A percentile compares a stretch with the other conserved stretches of the same genome.
Conservation (phyloP, 2,329 filamentous ascomycete genomes). For the Nectriaceae sp. region DNA sequence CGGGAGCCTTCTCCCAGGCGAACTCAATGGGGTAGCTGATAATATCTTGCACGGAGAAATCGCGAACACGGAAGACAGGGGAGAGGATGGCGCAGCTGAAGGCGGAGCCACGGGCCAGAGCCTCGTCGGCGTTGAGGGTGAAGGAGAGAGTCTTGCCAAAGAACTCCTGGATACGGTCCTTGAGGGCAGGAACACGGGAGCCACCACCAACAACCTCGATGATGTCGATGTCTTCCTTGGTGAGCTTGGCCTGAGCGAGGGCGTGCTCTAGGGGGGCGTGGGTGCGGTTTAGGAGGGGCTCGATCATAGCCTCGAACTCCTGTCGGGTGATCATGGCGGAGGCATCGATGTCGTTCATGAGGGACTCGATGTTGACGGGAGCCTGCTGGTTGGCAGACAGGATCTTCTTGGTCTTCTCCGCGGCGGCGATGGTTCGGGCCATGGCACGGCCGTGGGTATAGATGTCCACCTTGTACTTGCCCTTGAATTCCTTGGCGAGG, state of each 20-base stretch:
- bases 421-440: slow-evolving; percentile 81
- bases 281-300: slow-evolving; percentile 76
- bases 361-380: slow-evolving; percentile 92
- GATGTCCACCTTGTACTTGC: slow-evolving; percentile 98
- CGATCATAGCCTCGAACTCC: slow-evolving; percentile 88
- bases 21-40: slow-evolving; percentile 99
- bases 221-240: slow-evolving; percentile 86
- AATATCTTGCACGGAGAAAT: slow-evolving; percentile 97
- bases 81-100: slow-evolving; percentile 98
- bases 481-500: slow-evolving; percentile 93
- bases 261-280: slow-evolving; percentile 83
- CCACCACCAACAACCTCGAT: slow-evolving; percentile 94
- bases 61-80: slow-evolving; percentile 95
- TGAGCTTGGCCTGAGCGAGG: slow-evolving; percentile 89
- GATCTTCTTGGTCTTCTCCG: slow-evolving; percentile 98
- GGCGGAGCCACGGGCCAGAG: slow-evolving; percentile 90
- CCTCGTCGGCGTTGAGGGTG: slow-evolving; percentile 98
- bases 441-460: slow-evolving; percentile 85
- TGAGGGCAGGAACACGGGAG: slow-evolving; percentile 90
- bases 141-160: slow-evolving; percentile 92
- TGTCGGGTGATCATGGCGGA: slow-evolving; percentile 86
- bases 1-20: slow-evolving; percentile 96
- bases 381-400: slow-evolving; percentile 92
- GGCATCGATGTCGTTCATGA: slow-evolving; percentile 98
- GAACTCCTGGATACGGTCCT: slow-evolving; percentile 85